phyloP scores from a whole-genome alignment of 2,329 filamentous ascomycete genomes.

The Drechmeria coniospora region DNA sequence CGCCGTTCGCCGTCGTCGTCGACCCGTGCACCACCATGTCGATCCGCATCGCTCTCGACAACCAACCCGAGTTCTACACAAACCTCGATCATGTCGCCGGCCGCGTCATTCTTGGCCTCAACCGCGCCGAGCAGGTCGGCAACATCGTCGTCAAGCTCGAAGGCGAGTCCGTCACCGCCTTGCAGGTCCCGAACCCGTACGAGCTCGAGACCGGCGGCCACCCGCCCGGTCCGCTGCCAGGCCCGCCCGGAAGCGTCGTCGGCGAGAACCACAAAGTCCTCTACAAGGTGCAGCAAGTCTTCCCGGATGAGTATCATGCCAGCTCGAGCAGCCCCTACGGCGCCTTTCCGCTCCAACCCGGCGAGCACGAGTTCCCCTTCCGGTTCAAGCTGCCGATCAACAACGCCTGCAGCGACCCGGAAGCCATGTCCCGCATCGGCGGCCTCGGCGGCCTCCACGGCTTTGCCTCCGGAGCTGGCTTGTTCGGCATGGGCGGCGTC shows the following conservation, averaged over 20 bases:
- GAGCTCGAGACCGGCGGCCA: conserved; percentile 23
- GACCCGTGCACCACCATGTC: conserved; percentile 36
- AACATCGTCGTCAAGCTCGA: conserved; percentile 73
- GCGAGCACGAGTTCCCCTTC: conserved; percentile 64
- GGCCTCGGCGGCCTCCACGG: conserved; percentile 39
- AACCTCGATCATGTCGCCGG: conserved; percentile 64
- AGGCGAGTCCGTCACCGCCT: conserved; percentile 57
- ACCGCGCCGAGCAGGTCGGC: conserved; percentile 53
- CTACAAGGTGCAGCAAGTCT: conserved; percentile 60
- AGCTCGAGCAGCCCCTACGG: conserved; percentile 24
- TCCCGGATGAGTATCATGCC: conserved; percentile 39
- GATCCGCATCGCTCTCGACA: conserved; percentile 50
- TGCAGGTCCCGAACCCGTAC: conserved; percentile 34
- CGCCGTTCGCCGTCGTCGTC: neutral
- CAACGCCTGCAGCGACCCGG: conserved; percentile 47
- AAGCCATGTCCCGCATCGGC: conserved; percentile 36
- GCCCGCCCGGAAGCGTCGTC: conserved; percentile 25
- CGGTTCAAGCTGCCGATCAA: conserved; percentile 65
- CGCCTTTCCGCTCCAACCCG: conserved; percentile 47
- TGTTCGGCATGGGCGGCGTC: conserved; percentile 35
- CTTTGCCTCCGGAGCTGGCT: conserved; percentile 25
- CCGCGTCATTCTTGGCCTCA: conserved; percentile 38
- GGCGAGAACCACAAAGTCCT: conserved; percentile 57
- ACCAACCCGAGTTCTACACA: conserved; percentile 57
- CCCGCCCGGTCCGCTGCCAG: conserved; percentile 11